Base-by-base conservation (phyloP, 192 early-diverging fungal species). In the Phlyctochytrium arcticum region DNA sequence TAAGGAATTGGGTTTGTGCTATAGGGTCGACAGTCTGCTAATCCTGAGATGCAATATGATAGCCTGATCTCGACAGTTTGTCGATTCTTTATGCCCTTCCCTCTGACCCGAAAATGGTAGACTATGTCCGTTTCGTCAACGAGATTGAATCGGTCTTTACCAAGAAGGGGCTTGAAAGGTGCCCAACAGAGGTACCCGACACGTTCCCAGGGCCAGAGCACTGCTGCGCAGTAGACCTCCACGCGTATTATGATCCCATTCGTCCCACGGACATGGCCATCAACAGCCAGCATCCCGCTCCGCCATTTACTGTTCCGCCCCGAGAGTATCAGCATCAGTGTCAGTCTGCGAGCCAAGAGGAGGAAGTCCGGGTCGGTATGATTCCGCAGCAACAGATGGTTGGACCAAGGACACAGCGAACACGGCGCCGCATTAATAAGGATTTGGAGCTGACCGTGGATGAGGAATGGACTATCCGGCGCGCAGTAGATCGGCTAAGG, bases 121-220 rank as follows among this genome's bases (percentile, higher is more conserved):
- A 76, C 24, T 83, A 83, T 59, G 33, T 65, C 29, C 26, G 35
- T n/a, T 85, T 85, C 58, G 58, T 74, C 8, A 72, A 80, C 56
- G 70, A 57, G 4, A 65, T 85, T 26, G 83, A 85, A 37, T 64
- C 71, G 3, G 83, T 85, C 31, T 83, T 83, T 54, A 85, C 83
- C 1, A 60, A 50, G 5, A 68, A 76, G 57, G 78, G 70, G 4
- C 48, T 85, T 21, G 76, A 77, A 27, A 67, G 68, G 32, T 58
- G 55, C 15, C 83, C 83, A 2, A 69, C 69, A 6, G 55, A 33
- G 3, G 75, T 79, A 48, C 78, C 78, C 7, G 57, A 49, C 15
- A 46, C 60, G 10, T 84, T 84, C 57, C 62, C 62, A 17, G 23
- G 17, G 10, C 34, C 62, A 9, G 50, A 48, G 10, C 15, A 19